phyloP scores from a whole-genome alignment of 2,329 filamentous ascomycete species.

The Aspergillus clavatus region DNA sequence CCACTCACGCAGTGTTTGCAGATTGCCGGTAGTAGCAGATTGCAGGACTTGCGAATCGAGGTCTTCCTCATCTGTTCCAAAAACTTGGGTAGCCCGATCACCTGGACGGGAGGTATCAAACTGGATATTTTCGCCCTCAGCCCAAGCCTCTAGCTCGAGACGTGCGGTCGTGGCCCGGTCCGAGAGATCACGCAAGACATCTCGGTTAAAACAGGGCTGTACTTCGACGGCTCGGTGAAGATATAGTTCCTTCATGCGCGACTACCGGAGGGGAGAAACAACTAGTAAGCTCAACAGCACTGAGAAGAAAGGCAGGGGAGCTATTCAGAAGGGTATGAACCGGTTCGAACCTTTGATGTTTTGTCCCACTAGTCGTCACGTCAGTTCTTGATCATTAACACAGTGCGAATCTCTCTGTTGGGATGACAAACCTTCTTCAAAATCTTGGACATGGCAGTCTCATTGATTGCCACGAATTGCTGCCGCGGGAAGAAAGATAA shows the following conservation, averaged over 20 bases:
- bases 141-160: conserved; percentile 92
- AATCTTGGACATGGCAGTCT: conserved; percentile 96
- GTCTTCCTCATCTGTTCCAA: conserved; percentile 79
- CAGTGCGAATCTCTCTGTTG: conserved; percentile 8
- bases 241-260: conserved; percentile 95
- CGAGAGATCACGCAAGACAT: conserved; percentile 92
- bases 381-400: conserved; percentile 15
- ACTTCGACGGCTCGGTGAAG: conserved; percentile 94
- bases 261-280: conserved; percentile 44
- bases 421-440: conserved; percentile 70
- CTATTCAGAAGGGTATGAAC: not conserved
- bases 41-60: conserved; percentile 84
- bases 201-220: conserved; percentile 95
- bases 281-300: conserved; percentile 29
- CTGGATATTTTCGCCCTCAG: conserved; percentile 88
- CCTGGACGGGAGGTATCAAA: conserved; percentile 56
- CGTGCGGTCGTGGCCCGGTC: conserved; percentile 96
- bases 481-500: conserved; percentile 34
- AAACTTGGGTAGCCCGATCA: conserved; percentile 38
- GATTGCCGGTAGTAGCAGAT: conserved; percentile 73
- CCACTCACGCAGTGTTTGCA: conserved; percentile 72
- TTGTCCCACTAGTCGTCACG: conserved; percentile 73
- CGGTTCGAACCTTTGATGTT: conserved; percentile 71
- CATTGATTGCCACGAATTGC: conserved; percentile 98
- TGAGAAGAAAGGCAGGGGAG: conserved; percentile 3